These are phyloP conservation scores for Naegleria fowleri DNA, from an alignment of 208 protist species.

Conservation along the genomic window DNA sequence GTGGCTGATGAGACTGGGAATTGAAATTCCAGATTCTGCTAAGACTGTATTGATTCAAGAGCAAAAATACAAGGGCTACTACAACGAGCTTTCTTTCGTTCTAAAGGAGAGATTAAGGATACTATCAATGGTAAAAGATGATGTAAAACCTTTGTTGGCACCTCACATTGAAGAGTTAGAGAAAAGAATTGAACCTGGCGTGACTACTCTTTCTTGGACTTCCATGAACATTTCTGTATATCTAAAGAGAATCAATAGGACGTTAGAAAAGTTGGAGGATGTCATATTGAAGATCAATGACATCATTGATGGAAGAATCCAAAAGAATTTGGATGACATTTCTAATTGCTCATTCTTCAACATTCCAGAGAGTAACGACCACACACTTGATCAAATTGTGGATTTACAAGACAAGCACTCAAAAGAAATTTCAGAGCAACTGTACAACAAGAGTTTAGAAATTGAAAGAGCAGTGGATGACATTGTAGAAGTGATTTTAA, in stretches of 20 bases:
- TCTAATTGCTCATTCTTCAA: conserved; percentile 38
- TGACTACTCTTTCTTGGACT: conserved; percentile 85
- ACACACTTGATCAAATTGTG: conserved; percentile 77
- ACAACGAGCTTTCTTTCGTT: conserved; percentile 80
- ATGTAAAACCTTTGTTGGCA: conserved; percentile 71
- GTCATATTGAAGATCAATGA: conserved; percentile 60
- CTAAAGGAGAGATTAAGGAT: conserved; percentile 81
- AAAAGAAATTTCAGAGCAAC: conserved; percentile 74
- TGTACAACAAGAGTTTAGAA: conserved; percentile 86
- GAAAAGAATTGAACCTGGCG: conserved; percentile 69
- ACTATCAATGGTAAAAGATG: conserved; percentile 53
- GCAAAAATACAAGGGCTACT: conserved; percentile 87
- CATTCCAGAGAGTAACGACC: conserved; percentile 58
- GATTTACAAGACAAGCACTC: conserved; percentile 68
- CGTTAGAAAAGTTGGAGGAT: conserved; percentile 60
- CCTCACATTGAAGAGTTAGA: conserved; percentile 81
- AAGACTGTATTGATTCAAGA: conserved; percentile 84
- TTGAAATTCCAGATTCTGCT: conserved; percentile 75
- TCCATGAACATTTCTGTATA: conserved; percentile 92
- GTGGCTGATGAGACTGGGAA: conserved; percentile 79
- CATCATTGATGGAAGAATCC: conserved; percentile 80
- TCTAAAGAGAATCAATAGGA: conserved; percentile 70
- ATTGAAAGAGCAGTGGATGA: conserved; percentile 80
- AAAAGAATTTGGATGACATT: conserved; percentile 76
- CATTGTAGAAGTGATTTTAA: conserved; percentile 50